A percentile compares a stretch with the other conserved stretches of the same genome.
phyloP scores from a whole-genome alignment of 2,329 filamentous ascomycete species.

The Gnomoniopsis smithogilvyi region DNA sequence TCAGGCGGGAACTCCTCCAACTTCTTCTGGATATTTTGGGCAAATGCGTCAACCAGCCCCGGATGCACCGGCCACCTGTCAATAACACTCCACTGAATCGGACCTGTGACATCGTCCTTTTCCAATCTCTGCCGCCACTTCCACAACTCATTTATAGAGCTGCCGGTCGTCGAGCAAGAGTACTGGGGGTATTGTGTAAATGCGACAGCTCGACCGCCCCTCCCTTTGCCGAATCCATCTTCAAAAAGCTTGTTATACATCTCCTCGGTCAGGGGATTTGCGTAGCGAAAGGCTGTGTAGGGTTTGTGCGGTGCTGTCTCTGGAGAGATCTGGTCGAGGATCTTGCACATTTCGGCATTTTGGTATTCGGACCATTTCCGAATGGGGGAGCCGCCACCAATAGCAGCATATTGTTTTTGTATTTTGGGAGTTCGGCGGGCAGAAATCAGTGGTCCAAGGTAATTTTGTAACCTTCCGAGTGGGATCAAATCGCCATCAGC shows the following conservation, averaged over 20 bases:
- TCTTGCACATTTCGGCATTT: conserved; percentile 92
- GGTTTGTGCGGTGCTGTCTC: conserved; percentile 95
- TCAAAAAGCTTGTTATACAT: conserved; percentile 81
- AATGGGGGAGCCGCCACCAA: conserved; percentile 96
- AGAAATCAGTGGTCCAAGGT: conserved; percentile 85
- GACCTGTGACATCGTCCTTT: conserved; percentile 60
- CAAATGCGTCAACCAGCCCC: conserved; percentile 88
- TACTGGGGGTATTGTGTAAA: conserved; percentile 99
- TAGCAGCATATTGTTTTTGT: conserved; percentile 89
- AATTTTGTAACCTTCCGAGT: conserved; percentile 85
- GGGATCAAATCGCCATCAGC: conserved; percentile 93
- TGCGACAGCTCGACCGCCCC: conserved; percentile 88
- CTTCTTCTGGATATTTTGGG: conserved; percentile 84
- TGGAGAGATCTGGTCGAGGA: conserved; percentile 85
- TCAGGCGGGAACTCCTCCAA: conserved; percentile 81
- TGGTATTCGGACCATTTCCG: conserved; percentile 98
- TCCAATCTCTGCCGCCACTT: conserved; percentile 91
- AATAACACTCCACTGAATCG: conserved; percentile 95
- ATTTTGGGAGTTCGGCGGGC: conserved; percentile 91
- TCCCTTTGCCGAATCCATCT: conserved; percentile 87
- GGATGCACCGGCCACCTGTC: conserved; percentile 94
- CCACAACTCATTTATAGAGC: conserved; percentile 95
- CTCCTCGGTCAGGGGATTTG: conserved; percentile 87
- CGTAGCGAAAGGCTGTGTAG: conserved; percentile 96
- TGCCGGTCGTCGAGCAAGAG: conserved; percentile 95